phyloP scores from a whole-genome alignment of 441 rosid genomes.

The Raphanus hybrid region DNA sequence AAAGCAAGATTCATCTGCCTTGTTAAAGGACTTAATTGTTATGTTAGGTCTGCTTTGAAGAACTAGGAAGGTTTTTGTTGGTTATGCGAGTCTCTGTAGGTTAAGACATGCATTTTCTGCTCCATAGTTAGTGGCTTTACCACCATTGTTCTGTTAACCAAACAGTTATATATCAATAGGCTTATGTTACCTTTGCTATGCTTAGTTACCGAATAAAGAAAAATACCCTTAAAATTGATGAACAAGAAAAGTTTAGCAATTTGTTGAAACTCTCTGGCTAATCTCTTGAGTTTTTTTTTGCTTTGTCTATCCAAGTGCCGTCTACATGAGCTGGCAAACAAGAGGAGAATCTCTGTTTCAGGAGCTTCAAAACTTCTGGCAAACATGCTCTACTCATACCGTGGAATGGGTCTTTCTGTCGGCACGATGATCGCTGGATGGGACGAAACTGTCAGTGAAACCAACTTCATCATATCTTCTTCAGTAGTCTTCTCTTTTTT shows the following conservation, averaged over 20 bases:
- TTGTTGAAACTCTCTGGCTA: conserved; percentile 8
- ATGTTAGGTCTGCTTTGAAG: conserved; percentile 10
- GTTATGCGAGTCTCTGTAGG: background rate
- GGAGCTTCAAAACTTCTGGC: conserved; percentile 99
- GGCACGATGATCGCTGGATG: conserved; percentile 99
- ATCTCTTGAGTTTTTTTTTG: conserved; percentile 15
- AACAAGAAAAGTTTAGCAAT: background rate
- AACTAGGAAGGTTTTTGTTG: background rate
- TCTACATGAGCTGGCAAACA: conserved; percentile 96
- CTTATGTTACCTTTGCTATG: too few species aligned
- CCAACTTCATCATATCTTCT: background rate
- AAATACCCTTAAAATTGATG: background rate
- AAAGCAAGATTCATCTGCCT: background rate
- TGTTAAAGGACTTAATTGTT: background rate
- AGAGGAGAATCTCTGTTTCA: conserved; percentile 93
- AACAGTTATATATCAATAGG: too few species aligned
- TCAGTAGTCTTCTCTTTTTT: conserved; percentile 14
- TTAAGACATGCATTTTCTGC: too few species aligned
- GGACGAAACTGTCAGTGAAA: conserved; percentile 77
- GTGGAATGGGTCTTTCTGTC: conserved; percentile 97
- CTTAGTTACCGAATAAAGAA: too few species aligned
- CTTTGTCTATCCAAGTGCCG: conserved; percentile 62
- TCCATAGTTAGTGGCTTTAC: too few species aligned
- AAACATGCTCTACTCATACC: conserved; percentile 93
- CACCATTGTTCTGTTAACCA: too few species aligned